Base-by-base conservation (phyloP, 192 early-diverging fungal species). In the Linderina pennispora region DNA sequence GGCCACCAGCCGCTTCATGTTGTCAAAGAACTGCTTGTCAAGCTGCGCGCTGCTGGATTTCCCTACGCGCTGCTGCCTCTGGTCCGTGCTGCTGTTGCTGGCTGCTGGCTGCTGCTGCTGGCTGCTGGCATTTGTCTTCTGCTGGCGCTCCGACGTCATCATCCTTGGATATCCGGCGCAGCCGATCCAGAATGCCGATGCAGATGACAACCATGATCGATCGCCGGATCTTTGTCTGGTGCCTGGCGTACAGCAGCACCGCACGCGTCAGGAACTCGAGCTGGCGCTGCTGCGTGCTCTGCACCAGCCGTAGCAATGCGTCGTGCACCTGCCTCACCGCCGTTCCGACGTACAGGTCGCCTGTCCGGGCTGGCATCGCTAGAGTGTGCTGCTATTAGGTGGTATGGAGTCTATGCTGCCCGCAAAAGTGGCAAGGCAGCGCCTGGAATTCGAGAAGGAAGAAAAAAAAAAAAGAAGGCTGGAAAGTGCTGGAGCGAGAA, bases 1-100 rank as follows among this genome's bases (percentile, higher is more conserved):
- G 15, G 68, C 72, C 23, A 96, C 61, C 37, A 98, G 58, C 17
- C 80, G 65, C 50, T 65, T 61, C 55, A 98, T 66, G 17, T 83
- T 76, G 13, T 67, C 65, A 25, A 85, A 61, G 45, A 89, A 89
- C 46, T 55, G 56, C 39, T 45, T 52, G 41, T 73, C 62, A 31
- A 73, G 45, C 38, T 73, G 69, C 2, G 62, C 61, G 1, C 48
- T 16, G 14, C 55, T n/a, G n/a, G n/a, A n/a, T n/a, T n/a, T n/a
- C n/a, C n/a, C 24, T 23, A 42, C 50, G 38, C 54, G 48, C 14
- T 19, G 14, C 8, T 40, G 31, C 9, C 36, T 36, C 15, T 23
- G 21, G 38, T 31, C 11, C 18, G 11, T 37, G 39, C 42, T 38
- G 7, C 5, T 23, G 26, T 15, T 21, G 21, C 23, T 35, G 14